Evolutionary conservation across 495 filamentous ascomycete species (phyloP), one percentile per base, ranked within the genome.

Genomic region (Aspergillus funiculosus): DNA sequence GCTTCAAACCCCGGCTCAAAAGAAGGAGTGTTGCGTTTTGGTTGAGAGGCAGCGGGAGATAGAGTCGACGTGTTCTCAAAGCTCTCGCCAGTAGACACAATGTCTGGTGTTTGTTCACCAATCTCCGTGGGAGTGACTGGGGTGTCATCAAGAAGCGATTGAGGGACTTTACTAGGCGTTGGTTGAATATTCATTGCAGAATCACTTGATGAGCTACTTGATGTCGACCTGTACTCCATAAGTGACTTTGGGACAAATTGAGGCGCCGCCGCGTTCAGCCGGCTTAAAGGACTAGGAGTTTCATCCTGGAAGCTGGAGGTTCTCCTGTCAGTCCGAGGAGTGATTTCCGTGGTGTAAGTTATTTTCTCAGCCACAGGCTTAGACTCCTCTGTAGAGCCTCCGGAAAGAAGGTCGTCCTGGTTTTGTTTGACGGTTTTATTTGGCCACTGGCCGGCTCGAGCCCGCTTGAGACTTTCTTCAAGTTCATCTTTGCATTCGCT

Each of bases 401-500:
- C 2, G 13, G 20, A 15, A 21, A n/a, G 17, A 18, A 38, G 8
- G 8, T 21, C 20, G 30, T 41, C 13, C 18, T 5, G 20, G 22
- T 3, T 19, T 26, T 43, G 39, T 17, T 13, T 5, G 8, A 19
- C 17, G 24, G 9, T 20, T 30, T 4, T 19, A 8, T 26, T 19
- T 15, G 26, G 20, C 15, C 11, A 11, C 15, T 5, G 17, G 40
- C 4, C 9, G 4, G 8, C n/a, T 15, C 31, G 28, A 25, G 1
- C 20, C 3, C 4, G 20, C 13, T 13, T 7, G 10, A 52, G 30
- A n/a, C 51, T 43, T 25, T 18, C 21, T 28, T 51, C 22, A 15
- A 51, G 39, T 24, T 53, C 49, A 14, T 35, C 22, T 40, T 50
- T 47, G 11, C 41, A 50, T 48, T 50, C 43, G 13, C 26, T 44